Evolutionary conservation across 2,329 filamentous ascomycete species (phyloP), one percentile per base, ranked within the genome.

Genomic region (Plectosphaerella sp.): DNA sequence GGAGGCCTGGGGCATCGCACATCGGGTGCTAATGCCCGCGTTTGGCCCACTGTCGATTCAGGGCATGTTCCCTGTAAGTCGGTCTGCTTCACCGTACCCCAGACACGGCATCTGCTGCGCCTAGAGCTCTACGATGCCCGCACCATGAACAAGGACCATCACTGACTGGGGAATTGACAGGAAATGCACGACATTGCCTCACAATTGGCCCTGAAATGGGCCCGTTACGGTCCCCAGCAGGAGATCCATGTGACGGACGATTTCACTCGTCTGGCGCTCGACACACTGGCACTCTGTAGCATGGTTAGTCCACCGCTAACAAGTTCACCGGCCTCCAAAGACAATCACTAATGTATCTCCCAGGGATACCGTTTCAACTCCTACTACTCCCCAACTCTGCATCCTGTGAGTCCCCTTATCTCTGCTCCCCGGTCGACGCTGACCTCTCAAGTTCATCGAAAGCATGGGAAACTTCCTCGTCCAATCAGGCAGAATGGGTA

Each of bases 31-130:
- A 50, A 78, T 87, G 60, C 86, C 87, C 0, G 85, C 84, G 3
- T 89, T 90, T 63, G 86, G 86, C 0, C 87, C 87, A 0, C 65
- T 89, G 20, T 75, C 80, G 2, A 89, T 91, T 59, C 76, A 80
- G 37, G 68, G 67, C 18, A 82, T 83, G 79, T 83, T 79, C 54
- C 71, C 74, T 22, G 22, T 22, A 5, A 22, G 22, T 22, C 22
- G 22, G n/a, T n/a, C n/a, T 22, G 3, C 22, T 22, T 22, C 22
- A 22, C 22, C 22, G n/a, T n/a, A n/a, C n/a, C n/a, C n/a, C n/a
- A n/a, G n/a, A n/a, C n/a, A n/a, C n/a, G n/a, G n/a, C n/a, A n/a
- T n/a, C n/a, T n/a, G n/a, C n/a, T n/a, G n/a, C n/a, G n/a, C n/a
- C n/a, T n/a, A n/a, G n/a, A n/a, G n/a, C n/a, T n/a, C n/a, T n/a